Evolutionary conservation across 805 yeast genomes (phyloP).

Genomic region (Hanseniaspora mollemarum): DNA sequence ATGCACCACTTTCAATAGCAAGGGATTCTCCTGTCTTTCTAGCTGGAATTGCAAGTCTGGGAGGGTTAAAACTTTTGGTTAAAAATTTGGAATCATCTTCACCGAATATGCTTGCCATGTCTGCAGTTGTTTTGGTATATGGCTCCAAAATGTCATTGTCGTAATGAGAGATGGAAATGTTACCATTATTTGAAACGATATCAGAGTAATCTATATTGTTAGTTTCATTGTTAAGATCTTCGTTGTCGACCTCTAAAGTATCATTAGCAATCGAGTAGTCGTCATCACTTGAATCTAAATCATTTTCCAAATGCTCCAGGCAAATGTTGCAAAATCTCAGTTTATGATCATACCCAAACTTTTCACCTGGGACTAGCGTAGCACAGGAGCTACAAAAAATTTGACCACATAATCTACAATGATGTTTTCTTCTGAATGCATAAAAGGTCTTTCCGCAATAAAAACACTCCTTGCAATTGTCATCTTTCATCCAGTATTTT

Average conservation of each 20-base stretch:
- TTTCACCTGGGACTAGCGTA: constrained; percentile 51
- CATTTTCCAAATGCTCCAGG: constrained; percentile 44
- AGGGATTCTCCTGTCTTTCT: constrained; percentile 68
- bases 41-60: constrained; percentile 72
- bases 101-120: constrained; percentile 29
- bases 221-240: neutral
- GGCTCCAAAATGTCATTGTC: neutral
- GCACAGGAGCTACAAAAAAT: constrained; percentile 84
- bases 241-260: constrained; percentile 7
- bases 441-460: constrained; percentile 69
- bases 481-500: constrained; percentile 94
- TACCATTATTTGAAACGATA: constrained; percentile 6
- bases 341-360: constrained; percentile 52
- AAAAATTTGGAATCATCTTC: constrained; percentile 30
- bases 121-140: constrained; percentile 24
- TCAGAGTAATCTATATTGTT: neutral
- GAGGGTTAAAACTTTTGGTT: constrained; percentile 41
- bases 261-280: constrained; percentile 20
- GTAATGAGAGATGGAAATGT: neutral
- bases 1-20: constrained; percentile 42
- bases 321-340: constrained; percentile 73
- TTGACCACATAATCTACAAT: constrained; percentile 92
- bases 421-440: constrained; percentile 84
- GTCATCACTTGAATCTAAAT: constrained; percentile 58
- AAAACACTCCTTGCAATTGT: constrained; percentile 78